Base-by-base conservation (phyloP, 139 green algal species). In the Axilococcus clingmanii region DNA sequence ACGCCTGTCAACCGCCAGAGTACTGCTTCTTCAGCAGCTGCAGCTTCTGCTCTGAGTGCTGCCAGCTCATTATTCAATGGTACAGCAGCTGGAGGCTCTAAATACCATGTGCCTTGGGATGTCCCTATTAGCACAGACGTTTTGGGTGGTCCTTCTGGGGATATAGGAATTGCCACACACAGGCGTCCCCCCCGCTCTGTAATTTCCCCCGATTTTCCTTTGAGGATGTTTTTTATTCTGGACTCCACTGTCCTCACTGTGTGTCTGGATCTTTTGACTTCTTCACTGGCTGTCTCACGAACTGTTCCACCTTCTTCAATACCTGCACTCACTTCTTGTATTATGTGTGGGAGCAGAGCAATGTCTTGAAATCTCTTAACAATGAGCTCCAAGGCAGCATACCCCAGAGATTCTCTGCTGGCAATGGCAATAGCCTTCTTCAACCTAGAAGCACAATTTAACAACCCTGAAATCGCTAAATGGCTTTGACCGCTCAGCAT, bases 41-140 rank as follows among this genome's bases (percentile, higher is more conserved):
- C 55, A 41, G 75, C 64, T 63, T 86, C 74, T 0, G 61, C 81
- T 25, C 60, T 49, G 0, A 79, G 82, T 7, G 75, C 78, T 4
- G 48, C 60, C 34, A 91, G 61, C 20, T 89, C 80, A 40, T 91
- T 91, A 67, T 95, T 95, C 5, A 82, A 50, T 0, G 55, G 36
- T 28, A 95, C 72, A 4, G 80, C 83, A 6, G 68, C 69, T 2
- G 58, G 48, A 5, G 84, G 81, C 64, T 93, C 84, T 1, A 87
- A 51, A 48, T 81, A 89, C 61, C 61, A 69, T 29, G 22, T 45
- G 3, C 55, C 63, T 8, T 49, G 40, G 9, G 28, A 50, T 16
- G 17, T 41, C 24, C 79, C 79, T 62, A 93, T 69, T 40, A 89
- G 17, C 27, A 93, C 66, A 30, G 62, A 75, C 23, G 52, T 58